phyloP scores from a whole-genome alignment of 2,329 filamentous ascomycete species.

The Emergomyces orientalis region DNA sequence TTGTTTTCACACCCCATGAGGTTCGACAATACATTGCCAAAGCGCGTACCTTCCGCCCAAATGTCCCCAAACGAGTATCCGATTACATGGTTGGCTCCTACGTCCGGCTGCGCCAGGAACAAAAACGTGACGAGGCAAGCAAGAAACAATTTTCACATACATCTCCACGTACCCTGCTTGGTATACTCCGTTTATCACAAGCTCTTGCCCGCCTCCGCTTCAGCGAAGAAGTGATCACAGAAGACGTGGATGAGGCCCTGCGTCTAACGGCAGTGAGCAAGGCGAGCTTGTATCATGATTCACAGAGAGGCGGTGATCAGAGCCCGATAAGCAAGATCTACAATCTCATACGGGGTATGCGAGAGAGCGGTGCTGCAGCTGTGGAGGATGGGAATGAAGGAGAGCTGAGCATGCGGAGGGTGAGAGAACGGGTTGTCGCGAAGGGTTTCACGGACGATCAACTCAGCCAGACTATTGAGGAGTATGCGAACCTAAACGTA shows the following conservation, averaged over 20 bases:
- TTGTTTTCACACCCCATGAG: conserved; percentile 87
- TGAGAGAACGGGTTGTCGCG: conserved; percentile 83
- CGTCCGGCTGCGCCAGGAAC: conserved; percentile 83
- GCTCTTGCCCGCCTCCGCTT: conserved; percentile 89
- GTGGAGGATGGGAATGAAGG: conserved; percentile 64
- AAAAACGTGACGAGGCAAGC: conserved; percentile 80
- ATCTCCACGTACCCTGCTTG: conserved; percentile 84
- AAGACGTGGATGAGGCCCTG: conserved; percentile 92
- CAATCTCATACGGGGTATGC: conserved; percentile 81
- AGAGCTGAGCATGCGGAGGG: conserved; percentile 78
- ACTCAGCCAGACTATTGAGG: conserved; percentile 74
- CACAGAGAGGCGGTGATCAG: conserved; percentile 53
- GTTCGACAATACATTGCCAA: conserved; percentile 94
- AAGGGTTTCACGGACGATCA: conserved; percentile 97
- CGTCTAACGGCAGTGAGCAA: conserved; percentile 89
- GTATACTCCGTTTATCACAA: conserved; percentile 85
- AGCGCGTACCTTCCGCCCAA: conserved; percentile 78
- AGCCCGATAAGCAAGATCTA: conserved; percentile 87
- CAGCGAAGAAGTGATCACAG: conserved; percentile 70
- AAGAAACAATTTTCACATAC: conserved; percentile 93
- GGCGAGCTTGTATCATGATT: conserved; percentile 72
- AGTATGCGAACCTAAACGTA: conserved; percentile 82
- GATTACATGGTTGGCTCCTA: conserved; percentile 98
- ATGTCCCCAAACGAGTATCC: conserved; percentile 72
- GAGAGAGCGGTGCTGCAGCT: conserved; percentile 70